Evolutionary conservation across 257 asterid species (phyloP), one percentile per base, ranked within the genome.

Genomic region (Solanum neorickii): DNA sequence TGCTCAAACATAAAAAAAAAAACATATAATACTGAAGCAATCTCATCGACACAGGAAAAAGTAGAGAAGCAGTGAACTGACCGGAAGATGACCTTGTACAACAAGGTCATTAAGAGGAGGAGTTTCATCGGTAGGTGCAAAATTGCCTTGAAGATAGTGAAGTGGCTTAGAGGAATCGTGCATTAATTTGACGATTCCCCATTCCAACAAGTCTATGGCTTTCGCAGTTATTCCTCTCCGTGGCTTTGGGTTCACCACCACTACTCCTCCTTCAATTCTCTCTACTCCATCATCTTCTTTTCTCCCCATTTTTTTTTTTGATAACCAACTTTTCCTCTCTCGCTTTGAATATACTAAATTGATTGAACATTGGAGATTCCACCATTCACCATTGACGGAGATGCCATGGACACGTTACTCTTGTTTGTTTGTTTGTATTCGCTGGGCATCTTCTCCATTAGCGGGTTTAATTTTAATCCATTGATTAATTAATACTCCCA

Each of bases 201-300:
- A 91, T 88, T 97, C 99, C 86, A 97, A 62, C 95, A 92, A 94
- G 87, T 95, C 99, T 3, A 94, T 84, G 8, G 93, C 94, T 93
- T 90, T 95, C 13, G 98, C 92, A 80, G 88, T 86, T 60, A 94
- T 44, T 10, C 99, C 98, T 60, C 91, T 93, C 0, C 20, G 66
- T 18, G 98, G 99, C 91, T 88, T 91, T 35, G 99, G 99, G 9
- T 94, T 91, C 88, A 97, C 99, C 89, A 87, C 90, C 92, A 93
- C 93, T 65, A 91, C 87, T 7, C 92, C 93, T 87, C 73, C 94
- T 44, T 33, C 90, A 16, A 62, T 82, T 85, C 91, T 88, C 92
- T 92, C 95, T 44, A 82, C 93, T 27, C 88, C 94, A 9, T 87
- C 87, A 7, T 65, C 89, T 14, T 27, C 85, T 41, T 87, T 69